phyloP scores from a whole-genome alignment of 345 rosid genomes.

The Stellera chamaejasme region DNA sequence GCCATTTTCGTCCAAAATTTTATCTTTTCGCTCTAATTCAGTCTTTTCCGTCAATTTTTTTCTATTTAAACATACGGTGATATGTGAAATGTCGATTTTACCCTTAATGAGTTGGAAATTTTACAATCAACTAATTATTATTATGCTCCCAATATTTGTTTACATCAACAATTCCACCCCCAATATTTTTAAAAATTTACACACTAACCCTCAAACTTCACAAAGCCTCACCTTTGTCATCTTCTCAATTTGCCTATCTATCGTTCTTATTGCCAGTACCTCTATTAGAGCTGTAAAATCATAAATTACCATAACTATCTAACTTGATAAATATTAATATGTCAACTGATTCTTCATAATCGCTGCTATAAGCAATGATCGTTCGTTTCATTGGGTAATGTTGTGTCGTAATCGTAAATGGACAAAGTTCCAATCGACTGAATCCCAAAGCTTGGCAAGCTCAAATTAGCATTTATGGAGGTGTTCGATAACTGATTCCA shows the following conservation, averaged over 20 bases:
- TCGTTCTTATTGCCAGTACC: constrained; percentile 15
- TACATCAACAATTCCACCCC: too few species aligned
- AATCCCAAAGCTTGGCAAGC: constrained; percentile 37
- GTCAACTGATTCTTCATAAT: constrained; percentile 44
- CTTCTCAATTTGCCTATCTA: constrained; percentile 54
- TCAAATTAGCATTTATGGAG: constrained; percentile 28
- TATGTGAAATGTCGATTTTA: too few species aligned
- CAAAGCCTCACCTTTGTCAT: too few species aligned
- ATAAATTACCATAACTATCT: constrained; percentile 57
- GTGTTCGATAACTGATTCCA: constrained; percentile 45
- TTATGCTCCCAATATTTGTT: too few species aligned
- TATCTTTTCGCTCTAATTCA: too few species aligned
- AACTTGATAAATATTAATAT: constrained; percentile 49
- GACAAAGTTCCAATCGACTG: constrained; percentile 35
- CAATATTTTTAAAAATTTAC: too few species aligned
- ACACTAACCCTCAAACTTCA: too few species aligned
- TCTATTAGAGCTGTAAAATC: constrained; percentile 35
- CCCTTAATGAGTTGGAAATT: too few species aligned
- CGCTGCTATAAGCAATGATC: constrained; percentile 41
- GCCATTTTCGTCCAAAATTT: too few species aligned
- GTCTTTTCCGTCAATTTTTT: too few species aligned
- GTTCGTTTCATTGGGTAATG: constrained; percentile 10
- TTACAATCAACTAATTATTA: too few species aligned
- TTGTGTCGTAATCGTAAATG: constrained; percentile 33
- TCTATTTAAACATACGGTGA: too few species aligned